Percentiles rank a stretch among this genome's conserved stretches.
Conservation (phyloP, 768 basidiomycete genomes). For the Ephemerocybe angulata region DNA sequence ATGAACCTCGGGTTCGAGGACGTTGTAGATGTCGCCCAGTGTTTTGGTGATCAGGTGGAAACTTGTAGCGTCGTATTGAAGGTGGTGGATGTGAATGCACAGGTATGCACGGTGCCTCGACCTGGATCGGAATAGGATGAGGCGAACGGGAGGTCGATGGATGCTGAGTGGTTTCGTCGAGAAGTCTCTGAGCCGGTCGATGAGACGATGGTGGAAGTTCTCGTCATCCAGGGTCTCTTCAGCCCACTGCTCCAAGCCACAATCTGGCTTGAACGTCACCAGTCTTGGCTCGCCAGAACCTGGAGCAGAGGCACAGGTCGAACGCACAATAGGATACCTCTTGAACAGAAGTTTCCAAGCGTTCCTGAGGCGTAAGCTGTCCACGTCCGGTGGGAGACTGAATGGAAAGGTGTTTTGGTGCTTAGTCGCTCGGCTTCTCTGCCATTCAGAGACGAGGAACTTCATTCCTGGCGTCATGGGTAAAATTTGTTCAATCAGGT, state of each 20-base stretch:
- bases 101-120: constrained; percentile 16
- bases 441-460: constrained; percentile 42
- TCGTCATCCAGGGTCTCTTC: constrained; percentile 16
- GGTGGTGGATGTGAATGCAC: constrained; percentile 39
- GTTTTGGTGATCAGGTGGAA: constrained; percentile 38
- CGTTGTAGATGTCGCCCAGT: constrained; percentile 33
- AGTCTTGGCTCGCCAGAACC: constrained; percentile 24
- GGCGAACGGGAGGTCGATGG: constrained; percentile 21
- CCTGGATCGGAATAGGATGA: constrained; percentile 19
- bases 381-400: constrained; percentile 26
- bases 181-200: constrained; percentile 21
- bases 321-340: constrained; percentile 38
- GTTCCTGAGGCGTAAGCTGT: constrained; percentile 22
- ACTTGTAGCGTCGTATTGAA: constrained; percentile 51
- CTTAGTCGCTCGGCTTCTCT: constrained; percentile 34
- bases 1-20: constrained; percentile 17
- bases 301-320: constrained; percentile 35
- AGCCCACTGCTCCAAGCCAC: constrained; percentile 18
- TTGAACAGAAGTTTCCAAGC: constrained; percentile 37
- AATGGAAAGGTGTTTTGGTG: constrained; percentile 45
- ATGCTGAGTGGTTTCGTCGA: constrained; percentile 21
- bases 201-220: constrained; percentile 13
- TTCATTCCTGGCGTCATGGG: constrained; percentile 30
- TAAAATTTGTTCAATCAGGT: constrained; percentile 22
- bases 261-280: constrained; percentile 20